Evolutionary conservation across 2,329 filamentous ascomycete genomes (phyloP), one percentile per base, ranked within the genome.

Genomic region (Cyphellophora attinorum): DNA sequence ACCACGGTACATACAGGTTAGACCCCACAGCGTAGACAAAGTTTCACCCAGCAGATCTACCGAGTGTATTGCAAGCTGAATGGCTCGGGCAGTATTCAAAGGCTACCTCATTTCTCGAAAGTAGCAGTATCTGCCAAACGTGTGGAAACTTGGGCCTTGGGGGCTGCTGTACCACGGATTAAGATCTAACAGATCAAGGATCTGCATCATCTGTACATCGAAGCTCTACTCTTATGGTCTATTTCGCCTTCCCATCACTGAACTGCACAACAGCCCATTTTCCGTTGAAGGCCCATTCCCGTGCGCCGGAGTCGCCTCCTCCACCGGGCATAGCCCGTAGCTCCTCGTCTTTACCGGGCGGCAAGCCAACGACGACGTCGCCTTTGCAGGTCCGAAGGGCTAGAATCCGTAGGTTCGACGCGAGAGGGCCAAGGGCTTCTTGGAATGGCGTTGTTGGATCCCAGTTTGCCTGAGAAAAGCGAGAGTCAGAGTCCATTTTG

Each of bases 251-350:
- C 0, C 82, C 82, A 47, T 80, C 72, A 29, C 72, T 85, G 51
- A 88, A 85, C 18, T 84, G 86, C 4, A 93, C 79, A n/a, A 96
- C 85, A 5, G 89, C 89, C 83, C 85, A 96, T 60, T 95, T 95
- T 27, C 89, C 89, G 52, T 76, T 82, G 88, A 88, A 96, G 0
- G 85, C 88, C 89, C 89, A 96, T 57, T 84, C 82, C 37, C 91
- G 71, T 15, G 76, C 71, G 37, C 57, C 81, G 58, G 46, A 72
- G 41, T 85, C 78, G 11, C 79, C 82, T 3, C 81, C 83, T 1
- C 82, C 83, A 11, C 70, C 76, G 34, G 83, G 76, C 34, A 63
- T 70, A 6, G 71, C 66, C 46, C 71, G 76, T 34, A 96, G 65
- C 55, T 79, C 75, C 62, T 95, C 86, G 52, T 98, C 91, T 54